Percentiles rank a stretch among this genome's conserved stretches.
Evolutionary conservation across 2,329 filamentous ascomycete species (phyloP).

Genomic region (Aspergillus jensenii): DNA sequence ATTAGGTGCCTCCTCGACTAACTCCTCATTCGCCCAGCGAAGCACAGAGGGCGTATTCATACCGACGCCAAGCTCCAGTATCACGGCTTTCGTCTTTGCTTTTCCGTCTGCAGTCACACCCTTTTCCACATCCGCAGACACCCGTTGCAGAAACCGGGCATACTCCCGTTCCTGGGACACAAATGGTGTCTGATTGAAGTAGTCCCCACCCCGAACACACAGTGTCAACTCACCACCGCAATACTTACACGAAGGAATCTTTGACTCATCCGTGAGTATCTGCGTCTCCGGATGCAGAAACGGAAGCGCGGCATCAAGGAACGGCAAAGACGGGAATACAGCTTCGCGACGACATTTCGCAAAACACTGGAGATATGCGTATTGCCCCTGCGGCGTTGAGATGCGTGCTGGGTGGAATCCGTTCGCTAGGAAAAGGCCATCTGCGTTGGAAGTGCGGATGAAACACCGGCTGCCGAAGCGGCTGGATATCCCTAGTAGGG

Average conservation of each 20-base stretch:
- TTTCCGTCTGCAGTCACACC: too few relatives aligned
- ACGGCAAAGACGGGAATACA: constrained; percentile 17
- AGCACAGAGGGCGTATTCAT: constrained; percentile 24
- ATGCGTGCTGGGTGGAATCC: constrained; percentile 15
- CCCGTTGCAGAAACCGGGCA: constrained; percentile 6
- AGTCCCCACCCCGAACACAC: constrained; percentile 23
- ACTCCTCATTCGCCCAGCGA: constrained; percentile 23
- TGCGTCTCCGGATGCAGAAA: constrained; percentile 18
- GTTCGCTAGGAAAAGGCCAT: constrained; percentile 21
- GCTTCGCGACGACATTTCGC: constrained; percentile 21
- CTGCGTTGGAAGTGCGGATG: constrained; percentile 24
- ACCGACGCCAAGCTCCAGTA: constrained; percentile 24
- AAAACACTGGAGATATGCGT: constrained; percentile 21
- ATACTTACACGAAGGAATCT: constrained; percentile 16
- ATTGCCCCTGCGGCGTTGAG: constrained; percentile 23
- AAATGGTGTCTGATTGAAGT: constrained; percentile 21
- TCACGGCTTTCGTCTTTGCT: background rate
- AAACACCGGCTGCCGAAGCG: constrained; percentile 11
- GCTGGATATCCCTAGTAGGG: background rate
- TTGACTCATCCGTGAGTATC: background rate
- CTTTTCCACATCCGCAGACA: background rate
- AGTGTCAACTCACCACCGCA: constrained; percentile 20
- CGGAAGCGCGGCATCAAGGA: constrained; percentile 18
- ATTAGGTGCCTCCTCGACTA: constrained; percentile 10
- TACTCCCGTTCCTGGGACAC: constrained; percentile 14